Percentiles rank a stretch among this genome's conserved stretches.
phyloP scores from a whole-genome alignment of 768 basidiomycete species.

The Nidularia sp. region DNA sequence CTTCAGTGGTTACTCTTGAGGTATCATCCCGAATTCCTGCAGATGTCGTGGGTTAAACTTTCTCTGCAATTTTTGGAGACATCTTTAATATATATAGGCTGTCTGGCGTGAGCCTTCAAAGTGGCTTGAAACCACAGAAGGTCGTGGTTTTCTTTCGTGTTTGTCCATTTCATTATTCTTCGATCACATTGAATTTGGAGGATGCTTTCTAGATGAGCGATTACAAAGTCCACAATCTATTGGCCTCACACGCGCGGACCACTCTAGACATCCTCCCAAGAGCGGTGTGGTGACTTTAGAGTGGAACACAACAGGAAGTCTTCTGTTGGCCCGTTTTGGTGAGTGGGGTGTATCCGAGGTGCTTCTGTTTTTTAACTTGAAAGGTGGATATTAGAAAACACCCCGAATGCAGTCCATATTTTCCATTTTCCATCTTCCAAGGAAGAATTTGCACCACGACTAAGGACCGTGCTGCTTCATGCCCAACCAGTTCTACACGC shows the following conservation, averaged over 20 bases:
- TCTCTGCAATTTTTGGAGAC: not conserved
- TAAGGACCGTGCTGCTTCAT: slow-evolving; percentile 70
- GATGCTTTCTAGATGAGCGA: slow-evolving; percentile 51
- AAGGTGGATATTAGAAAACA: too few species aligned
- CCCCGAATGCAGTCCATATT: slow-evolving; percentile 62
- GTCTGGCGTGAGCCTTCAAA: slow-evolving; percentile 84
- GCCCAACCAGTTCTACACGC: slow-evolving; percentile 58
- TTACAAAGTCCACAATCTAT: slow-evolving; percentile 54
- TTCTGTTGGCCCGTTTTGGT: slow-evolving; percentile 77
- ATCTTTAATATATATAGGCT: slow-evolving; percentile 34
- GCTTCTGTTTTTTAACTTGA: slow-evolving; percentile 10
- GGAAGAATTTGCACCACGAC: slow-evolving; percentile 51
- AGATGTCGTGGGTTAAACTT: slow-evolving; percentile 43
- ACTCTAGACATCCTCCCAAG: slow-evolving; percentile 60
- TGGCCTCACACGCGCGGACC: slow-evolving; percentile 45
- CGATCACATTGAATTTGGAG: not conserved
- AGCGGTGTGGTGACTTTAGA: slow-evolving; percentile 69
- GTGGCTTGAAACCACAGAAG: slow-evolving; percentile 83
- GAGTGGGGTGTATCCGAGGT: slow-evolving; percentile 9
- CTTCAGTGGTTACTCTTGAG: slow-evolving; percentile 58
- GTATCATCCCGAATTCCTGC: slow-evolving; percentile 52
- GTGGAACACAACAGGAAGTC: slow-evolving; percentile 76
- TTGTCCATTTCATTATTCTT: slow-evolving; percentile 8
- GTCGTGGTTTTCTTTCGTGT: slow-evolving; percentile 89
- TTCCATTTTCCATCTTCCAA: slow-evolving; percentile 66